A percentile compares a stretch with the other conserved stretches of the same genome.
phyloP scores from a whole-genome alignment of 768 basidiomycete genomes.

The Steccherinum ochraceum region DNA sequence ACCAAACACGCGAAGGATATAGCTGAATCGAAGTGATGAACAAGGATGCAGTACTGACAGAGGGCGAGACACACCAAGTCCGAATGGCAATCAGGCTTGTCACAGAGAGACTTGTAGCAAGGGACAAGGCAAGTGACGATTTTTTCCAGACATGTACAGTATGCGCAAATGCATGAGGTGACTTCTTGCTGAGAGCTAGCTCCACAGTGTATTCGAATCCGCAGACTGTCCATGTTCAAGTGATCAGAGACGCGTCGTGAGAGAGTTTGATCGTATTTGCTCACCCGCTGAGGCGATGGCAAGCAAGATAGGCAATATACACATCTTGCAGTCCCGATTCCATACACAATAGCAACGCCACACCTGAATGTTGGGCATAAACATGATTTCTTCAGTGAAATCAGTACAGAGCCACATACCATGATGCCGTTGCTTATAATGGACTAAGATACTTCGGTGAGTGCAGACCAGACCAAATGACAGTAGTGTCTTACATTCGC shows the following conservation, averaged over 20 bases:
- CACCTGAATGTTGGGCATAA: no score
- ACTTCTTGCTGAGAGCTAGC: constrained; percentile 20
- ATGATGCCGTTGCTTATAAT: constrained; percentile 27
- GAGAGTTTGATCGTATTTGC: background rate
- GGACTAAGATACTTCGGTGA: constrained; percentile 14
- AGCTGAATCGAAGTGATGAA: background rate
- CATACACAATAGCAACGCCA: constrained; percentile 30
- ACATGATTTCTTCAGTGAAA: background rate
- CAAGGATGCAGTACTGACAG: background rate
- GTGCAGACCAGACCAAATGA: background rate
- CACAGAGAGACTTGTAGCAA: constrained; percentile 27
- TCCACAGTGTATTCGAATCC: constrained; percentile 26
- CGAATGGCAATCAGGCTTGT: constrained; percentile 13
- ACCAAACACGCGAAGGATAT: constrained; percentile 3
- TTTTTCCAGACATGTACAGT: constrained; percentile 28
- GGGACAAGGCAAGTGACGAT: constrained; percentile 27
- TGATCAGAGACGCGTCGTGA: no score
- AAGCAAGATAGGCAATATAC: constrained; percentile 23
- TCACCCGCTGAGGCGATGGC: constrained; percentile 25
- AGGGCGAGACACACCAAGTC: background rate
- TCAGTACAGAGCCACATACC: background rate
- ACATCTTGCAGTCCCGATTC: constrained; percentile 25
- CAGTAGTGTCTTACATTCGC: constrained; percentile 17
- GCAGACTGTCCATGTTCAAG: constrained; percentile 16
- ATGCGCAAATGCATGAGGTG: constrained; percentile 27